Conservation (phyloP, 1,284 basidiomycete genomes). For the Cryptococcus neoformans region DNA sequence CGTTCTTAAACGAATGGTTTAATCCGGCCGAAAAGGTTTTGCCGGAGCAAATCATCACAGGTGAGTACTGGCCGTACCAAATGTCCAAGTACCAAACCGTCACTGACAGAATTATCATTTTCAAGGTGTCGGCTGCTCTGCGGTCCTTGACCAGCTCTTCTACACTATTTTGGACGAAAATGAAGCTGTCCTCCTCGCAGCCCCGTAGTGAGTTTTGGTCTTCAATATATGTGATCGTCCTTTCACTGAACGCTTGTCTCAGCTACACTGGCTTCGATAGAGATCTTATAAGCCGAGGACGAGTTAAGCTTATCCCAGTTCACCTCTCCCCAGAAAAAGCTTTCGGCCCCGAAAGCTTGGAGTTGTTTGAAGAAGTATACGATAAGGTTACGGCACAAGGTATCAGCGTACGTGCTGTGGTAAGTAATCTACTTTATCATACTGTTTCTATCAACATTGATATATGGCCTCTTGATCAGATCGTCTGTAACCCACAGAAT, state of each 20-base stretch:
- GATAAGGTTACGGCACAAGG: conserved; percentile 25
- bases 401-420: conserved; percentile 33
- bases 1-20: conserved; percentile 43
- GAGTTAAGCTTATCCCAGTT: conserved; percentile 37
- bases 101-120: too few relatives aligned
- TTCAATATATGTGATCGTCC: conserved; percentile 5
- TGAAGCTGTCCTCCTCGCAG: conserved; percentile 47
- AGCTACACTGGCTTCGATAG: conserved; percentile 48
- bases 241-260: neutral
- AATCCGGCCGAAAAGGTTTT: conserved; percentile 28
- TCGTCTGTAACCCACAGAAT: conserved; percentile 52
- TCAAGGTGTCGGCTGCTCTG: conserved; percentile 37
- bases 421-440: conserved; percentile 12
- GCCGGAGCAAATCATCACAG: conserved; percentile 43
- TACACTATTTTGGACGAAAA: conserved; percentile 49
- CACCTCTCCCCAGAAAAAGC: conserved; percentile 33
- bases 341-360: conserved; percentile 26
- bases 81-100: too few relatives aligned
- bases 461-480: conserved; percentile 11
- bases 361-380: conserved; percentile 30
- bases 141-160: conserved; percentile 46
- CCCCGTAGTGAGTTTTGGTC: conserved; percentile 32
- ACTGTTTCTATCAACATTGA: neutral
- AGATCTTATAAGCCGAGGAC: conserved; percentile 37
- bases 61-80: conserved; percentile 5